These are phyloP conservation scores for Claviceps sp. DNA, from an alignment of 2,329 filamentous ascomycete species.

Conservation along the genomic window DNA sequence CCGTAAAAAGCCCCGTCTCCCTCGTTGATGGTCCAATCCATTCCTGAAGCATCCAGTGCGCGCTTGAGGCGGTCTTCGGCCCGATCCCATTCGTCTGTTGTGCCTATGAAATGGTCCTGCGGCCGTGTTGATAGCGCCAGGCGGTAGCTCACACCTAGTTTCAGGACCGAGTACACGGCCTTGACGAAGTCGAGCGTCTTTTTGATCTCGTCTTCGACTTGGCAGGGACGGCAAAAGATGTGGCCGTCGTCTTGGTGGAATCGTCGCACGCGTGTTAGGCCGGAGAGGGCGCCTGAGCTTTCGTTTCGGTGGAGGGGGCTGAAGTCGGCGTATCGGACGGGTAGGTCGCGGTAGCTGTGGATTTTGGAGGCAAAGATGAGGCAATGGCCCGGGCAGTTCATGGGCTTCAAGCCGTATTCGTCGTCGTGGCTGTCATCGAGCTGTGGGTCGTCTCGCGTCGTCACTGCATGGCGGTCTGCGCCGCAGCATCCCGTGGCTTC, in stretches of 20 bases:
- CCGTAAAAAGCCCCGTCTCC: constrained; percentile 86
- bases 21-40: constrained; percentile 60
- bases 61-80: constrained; percentile 27
- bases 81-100: constrained; percentile 46
- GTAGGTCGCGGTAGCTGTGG: constrained; percentile 67
- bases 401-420: constrained; percentile 76
- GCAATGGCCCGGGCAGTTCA: constrained; percentile 88
- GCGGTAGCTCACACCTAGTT: constrained; percentile 54
- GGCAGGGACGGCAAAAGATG: constrained; percentile 71
- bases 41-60: constrained; percentile 50
- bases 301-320: constrained; percentile 80
- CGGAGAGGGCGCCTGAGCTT: constrained; percentile 66
- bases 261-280: constrained; percentile 68
- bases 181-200: constrained; percentile 63
- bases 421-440: constrained; percentile 26
- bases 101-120: constrained; percentile 64
- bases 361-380: constrained; percentile 64
- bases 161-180: constrained; percentile 56
- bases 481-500: constrained; percentile 17
- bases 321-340: constrained; percentile 77
- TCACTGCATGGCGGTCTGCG: constrained; percentile 12
- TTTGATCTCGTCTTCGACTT: constrained; percentile 62
- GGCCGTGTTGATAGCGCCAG: constrained; percentile 70
- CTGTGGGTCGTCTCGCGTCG: constrained; percentile 23
- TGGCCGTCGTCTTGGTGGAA: constrained; percentile 90